Conservation (phyloP, 805 yeast species). For the Candida pseudofarinosa region DNA sequence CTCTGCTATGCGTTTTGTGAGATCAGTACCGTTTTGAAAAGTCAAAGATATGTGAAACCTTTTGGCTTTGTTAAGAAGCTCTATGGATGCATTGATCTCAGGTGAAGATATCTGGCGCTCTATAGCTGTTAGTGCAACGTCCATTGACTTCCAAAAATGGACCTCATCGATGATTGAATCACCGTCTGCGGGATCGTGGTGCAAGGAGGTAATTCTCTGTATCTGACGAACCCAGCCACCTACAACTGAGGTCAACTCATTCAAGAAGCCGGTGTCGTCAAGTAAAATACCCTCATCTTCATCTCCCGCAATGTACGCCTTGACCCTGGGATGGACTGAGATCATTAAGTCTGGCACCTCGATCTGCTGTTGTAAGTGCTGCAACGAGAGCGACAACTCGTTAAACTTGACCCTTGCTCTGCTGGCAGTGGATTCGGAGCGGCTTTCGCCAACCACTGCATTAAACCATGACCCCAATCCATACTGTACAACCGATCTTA, state of each 20-base stretch:
- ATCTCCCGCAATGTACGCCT: slow-evolving; percentile 11
- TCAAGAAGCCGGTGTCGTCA: slow-evolving; percentile 54
- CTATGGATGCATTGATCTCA: slow-evolving; percentile 54
- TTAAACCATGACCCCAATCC: slow-evolving; percentile 74
- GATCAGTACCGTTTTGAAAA: slow-evolving; percentile 66
- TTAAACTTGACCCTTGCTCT: slow-evolving; percentile 57
- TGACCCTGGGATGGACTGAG: slow-evolving; percentile 49
- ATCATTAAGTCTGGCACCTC: slow-evolving; percentile 61
- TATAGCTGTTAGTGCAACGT: slow-evolving; percentile 51
- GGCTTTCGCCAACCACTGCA: slow-evolving; percentile 22
- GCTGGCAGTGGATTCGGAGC: slow-evolving; percentile 6
- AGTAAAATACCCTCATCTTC: slow-evolving; percentile 35
- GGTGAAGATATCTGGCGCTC: slow-evolving; percentile 54
- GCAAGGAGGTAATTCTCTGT: slow-evolving; percentile 50
- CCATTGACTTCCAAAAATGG: slow-evolving; percentile 74
- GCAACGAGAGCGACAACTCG: slow-evolving; percentile 64
- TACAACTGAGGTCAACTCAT: slow-evolving; percentile 63
- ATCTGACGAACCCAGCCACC: slow-evolving; percentile 71
- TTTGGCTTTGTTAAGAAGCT: slow-evolving; percentile 62
- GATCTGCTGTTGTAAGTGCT: slow-evolving; percentile 62
- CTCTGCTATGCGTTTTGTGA: slow-evolving; percentile 48
- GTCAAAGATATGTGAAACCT: slow-evolving; percentile 77
- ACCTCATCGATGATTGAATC: slow-evolving; percentile 58
- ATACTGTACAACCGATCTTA: slow-evolving; percentile 55
- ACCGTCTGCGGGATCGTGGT: slow-evolving; percentile 53